These are phyloP conservation scores for Rhizophora apiculata DNA, from an alignment of 345 rosid species.

Conservation along the genomic window DNA sequence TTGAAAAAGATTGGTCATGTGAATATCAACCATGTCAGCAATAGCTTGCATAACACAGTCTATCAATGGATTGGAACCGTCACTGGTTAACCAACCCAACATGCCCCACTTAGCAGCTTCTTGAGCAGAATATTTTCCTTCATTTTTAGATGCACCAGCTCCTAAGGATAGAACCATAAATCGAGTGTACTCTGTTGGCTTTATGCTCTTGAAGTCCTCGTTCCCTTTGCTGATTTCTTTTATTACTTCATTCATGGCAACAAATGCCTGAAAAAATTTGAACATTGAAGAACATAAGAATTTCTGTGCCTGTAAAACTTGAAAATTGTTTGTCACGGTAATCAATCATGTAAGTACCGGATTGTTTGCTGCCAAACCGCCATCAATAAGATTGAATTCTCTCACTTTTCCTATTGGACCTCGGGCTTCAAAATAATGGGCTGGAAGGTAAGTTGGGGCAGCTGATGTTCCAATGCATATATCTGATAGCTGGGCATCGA, in stretches of 20 bases:
- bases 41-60: neutral
- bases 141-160: neutral
- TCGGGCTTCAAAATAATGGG: slow-evolving; percentile 37
- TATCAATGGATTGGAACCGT: neutral
- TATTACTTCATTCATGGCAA: neutral
- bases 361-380: slow-evolving; percentile 79
- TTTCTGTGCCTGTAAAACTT: neutral
- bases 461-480: slow-evolving; percentile 62
- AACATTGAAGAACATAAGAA: neutral
- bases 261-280: neutral
- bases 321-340: neutral
- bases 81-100: neutral
- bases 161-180: neutral
- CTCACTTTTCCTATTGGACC: slow-evolving; percentile 31
- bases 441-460: slow-evolving; percentile 68
- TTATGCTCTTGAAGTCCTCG: neutral
- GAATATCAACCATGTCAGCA: neutral
- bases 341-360: slow-evolving; percentile 29
- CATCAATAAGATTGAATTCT: slow-evolving; percentile 64
- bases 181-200: neutral
- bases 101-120: neutral
- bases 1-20: slow-evolving; percentile 2
- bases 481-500: slow-evolving; percentile 52
- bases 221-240: neutral
- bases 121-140: neutral